Conservation (phyloP, 2,329 filamentous ascomycete species). For the Aspergillus jensenii region DNA sequence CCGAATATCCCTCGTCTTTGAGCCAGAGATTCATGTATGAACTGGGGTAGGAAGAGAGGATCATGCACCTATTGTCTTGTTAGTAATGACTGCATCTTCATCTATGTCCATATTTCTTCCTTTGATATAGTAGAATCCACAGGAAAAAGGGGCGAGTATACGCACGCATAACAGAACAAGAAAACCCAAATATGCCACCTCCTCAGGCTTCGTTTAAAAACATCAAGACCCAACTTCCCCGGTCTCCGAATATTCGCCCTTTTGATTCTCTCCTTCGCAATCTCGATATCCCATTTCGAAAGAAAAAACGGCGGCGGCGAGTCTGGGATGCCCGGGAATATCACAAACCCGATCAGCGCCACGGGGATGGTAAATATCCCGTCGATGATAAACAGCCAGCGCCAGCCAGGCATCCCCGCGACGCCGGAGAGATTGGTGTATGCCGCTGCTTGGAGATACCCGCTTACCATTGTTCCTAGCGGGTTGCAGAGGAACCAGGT, state of each 20-base stretch:
- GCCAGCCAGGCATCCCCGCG: slow-evolving; percentile 51
- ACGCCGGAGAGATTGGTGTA: slow-evolving; percentile 54
- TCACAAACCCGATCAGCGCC: slow-evolving; percentile 54
- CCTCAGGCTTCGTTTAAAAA: slow-evolving; percentile 47
- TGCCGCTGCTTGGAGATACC: slow-evolving; percentile 56
- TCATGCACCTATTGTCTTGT: slow-evolving; percentile 39
- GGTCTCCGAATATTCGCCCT: slow-evolving; percentile 34
- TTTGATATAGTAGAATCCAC: not conserved
- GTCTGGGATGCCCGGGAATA: slow-evolving; percentile 46
- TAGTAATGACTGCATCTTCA: not conserved
- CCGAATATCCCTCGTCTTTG: slow-evolving; percentile 49
- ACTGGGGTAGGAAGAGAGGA: slow-evolving; percentile 46
- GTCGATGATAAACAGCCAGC: slow-evolving; percentile 61
- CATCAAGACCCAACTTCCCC: slow-evolving; percentile 43
- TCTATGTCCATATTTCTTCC: not conserved
- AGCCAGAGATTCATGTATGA: slow-evolving; percentile 56
- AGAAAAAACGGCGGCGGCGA: slow-evolving; percentile 42
- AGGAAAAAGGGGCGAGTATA: slow-evolving; percentile 3
- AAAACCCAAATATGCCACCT: slow-evolving; percentile 57
- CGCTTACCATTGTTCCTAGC: slow-evolving; percentile 58
- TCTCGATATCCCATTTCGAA: slow-evolving; percentile 33
- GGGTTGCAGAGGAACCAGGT: slow-evolving; percentile 56
- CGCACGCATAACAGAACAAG: slow-evolving; percentile 51
- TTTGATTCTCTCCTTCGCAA: slow-evolving; percentile 35
- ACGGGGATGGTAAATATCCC: slow-evolving; percentile 58